phyloP scores from a whole-genome alignment of 306 rosid genomes.

The Trifolium pratense region DNA sequence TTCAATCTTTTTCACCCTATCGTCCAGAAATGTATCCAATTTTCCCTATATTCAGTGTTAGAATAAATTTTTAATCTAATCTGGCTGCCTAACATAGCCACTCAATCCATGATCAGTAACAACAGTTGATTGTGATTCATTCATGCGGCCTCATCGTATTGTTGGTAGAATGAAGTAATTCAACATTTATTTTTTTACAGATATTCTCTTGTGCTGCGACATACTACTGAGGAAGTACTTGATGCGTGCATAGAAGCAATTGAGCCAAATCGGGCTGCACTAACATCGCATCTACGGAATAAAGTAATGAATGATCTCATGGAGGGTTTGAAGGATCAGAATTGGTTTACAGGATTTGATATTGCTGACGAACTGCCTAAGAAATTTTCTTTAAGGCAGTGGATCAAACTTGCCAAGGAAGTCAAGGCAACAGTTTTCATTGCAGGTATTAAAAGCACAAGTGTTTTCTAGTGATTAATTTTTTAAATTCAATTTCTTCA shows the following conservation, averaged over 20 bases:
- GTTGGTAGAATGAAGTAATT: conserved; percentile 22
- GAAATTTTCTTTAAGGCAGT: conserved; percentile 65
- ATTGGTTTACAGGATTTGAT: conserved; percentile 89
- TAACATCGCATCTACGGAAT: conserved; percentile 75
- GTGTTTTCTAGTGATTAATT: conserved; percentile 27
- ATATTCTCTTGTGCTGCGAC: conserved; percentile 90
- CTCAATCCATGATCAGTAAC: conserved; percentile 13
- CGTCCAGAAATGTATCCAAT: conserved; percentile 28
- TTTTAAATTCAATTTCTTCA: conserved; percentile 10
- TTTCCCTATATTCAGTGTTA: conserved; percentile 24
- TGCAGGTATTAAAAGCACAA: conserved; percentile 61
- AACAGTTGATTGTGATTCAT: conserved; percentile 19
- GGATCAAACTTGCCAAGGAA: conserved; percentile 87
- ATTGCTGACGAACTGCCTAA: conserved; percentile 67
- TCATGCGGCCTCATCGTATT: conserved; percentile 12
- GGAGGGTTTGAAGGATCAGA: conserved; percentile 69
- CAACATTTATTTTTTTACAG: conserved; percentile 51
- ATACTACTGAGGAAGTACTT: conserved; percentile 97
- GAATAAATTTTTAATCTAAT: not conserved
- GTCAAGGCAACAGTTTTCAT: conserved; percentile 80
- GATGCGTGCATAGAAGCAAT: conserved; percentile 85
- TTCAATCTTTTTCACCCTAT: conserved; percentile 15
- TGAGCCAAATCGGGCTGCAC: conserved; percentile 78
- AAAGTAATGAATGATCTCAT: conserved; percentile 70
- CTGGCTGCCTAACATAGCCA: conserved; percentile 12